A percentile compares a stretch with the other conserved stretches of the same genome.
phyloP scores from a whole-genome alignment of 2,329 filamentous ascomycete species.

The Cladophialophora bantiana region DNA sequence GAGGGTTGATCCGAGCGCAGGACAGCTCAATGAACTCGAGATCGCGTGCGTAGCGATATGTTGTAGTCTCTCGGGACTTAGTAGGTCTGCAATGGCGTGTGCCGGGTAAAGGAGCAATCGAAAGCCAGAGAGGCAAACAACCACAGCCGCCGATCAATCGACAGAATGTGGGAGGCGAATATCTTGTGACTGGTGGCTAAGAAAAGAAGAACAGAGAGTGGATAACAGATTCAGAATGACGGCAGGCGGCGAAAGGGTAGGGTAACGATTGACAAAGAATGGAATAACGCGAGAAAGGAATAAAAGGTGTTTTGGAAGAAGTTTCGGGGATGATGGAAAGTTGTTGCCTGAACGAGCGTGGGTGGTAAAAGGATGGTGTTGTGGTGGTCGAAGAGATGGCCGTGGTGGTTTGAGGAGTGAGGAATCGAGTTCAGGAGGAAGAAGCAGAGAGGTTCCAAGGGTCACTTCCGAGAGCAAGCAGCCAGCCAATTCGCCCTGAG shows the following conservation, averaged over 20 bases:
- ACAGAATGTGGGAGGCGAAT: slow-evolving; percentile 20
- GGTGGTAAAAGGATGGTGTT: slow-evolving; percentile 13
- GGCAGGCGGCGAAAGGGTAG: slow-evolving; percentile 19
- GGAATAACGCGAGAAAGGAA: slow-evolving; percentile 18
- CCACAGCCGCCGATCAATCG: slow-evolving; percentile 28
- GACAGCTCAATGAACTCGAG: slow-evolving; percentile 23
- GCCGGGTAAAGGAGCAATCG: slow-evolving; percentile 17
- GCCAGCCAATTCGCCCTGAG: background rate
- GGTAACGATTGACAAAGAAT: slow-evolving; percentile 34
- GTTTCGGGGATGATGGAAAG: slow-evolving; percentile 23
- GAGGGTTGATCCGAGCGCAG: slow-evolving; percentile 30
- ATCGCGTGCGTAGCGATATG: slow-evolving; percentile 19
- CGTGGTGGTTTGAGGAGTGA: slow-evolving; percentile 27
- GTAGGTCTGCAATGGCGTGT: slow-evolving; percentile 18
- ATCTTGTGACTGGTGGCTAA: slow-evolving; percentile 23
- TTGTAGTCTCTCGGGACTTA: slow-evolving; percentile 14
- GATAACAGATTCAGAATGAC: slow-evolving; percentile 24
- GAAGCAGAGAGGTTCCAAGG: slow-evolving; percentile 15
- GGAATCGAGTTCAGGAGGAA: slow-evolving; percentile 28
- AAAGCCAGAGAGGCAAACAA: slow-evolving; percentile 15
- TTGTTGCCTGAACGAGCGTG: slow-evolving; percentile 37
- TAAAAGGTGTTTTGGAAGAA: slow-evolving; percentile 26
- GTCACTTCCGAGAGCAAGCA: background rate
- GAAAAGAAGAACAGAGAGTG: slow-evolving; percentile 23
- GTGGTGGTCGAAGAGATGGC: slow-evolving; percentile 22